Base-by-base conservation (phyloP, 495 filamentous ascomycete species). In the Aspergillus sclerotiicarbonarius region DNA sequence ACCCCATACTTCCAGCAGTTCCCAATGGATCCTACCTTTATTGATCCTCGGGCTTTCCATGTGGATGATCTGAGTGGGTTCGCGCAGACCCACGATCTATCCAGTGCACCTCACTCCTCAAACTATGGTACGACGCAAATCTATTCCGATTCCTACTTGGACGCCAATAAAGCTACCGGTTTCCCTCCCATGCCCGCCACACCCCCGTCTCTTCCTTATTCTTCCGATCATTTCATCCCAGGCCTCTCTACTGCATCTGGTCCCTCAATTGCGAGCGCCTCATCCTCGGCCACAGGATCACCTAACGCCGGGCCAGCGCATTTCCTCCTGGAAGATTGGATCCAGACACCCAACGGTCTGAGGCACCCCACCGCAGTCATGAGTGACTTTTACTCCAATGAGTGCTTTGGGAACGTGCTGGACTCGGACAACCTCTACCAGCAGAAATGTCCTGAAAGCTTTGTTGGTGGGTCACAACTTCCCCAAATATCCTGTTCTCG, bases 261-360 rank as follows among this genome's bases (percentile, higher is more conserved):
- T 1, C 82, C 86, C 13, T 92, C 90, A 13, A 77, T 82, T 55
- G 79, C 80, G 25, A 86, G 84, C 64, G 86, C 87, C 12, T 81
- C 89, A 15, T 94, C 92, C 2, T 96, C 92, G 5, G 82, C 86
- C 32, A 87, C 90, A 63, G 90, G 87, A 32, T 96, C 92, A 8
- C 92, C 92, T 18, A 88, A 87, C 58, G 87, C 87, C 0, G 82
- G 81, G 52, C 80, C 82, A 56, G 77, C 83, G 16, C 82, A 87
- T 41, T 75, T 80, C 78, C 67, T 84, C 69, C 82, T 72, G 63
- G 75, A 80, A 39, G 76, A 84, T 59, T 90, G 87, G 82, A 72
- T 81, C 20, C 80, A 82, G n/a, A 76, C 80, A 31, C 74, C 78
- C 45, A 74, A 84, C 55, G 85, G 84, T 32, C 74, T 92, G 33